Conservation (phyloP, 2,329 filamentous ascomycete genomes). For the Penicillium sp. region DNA sequence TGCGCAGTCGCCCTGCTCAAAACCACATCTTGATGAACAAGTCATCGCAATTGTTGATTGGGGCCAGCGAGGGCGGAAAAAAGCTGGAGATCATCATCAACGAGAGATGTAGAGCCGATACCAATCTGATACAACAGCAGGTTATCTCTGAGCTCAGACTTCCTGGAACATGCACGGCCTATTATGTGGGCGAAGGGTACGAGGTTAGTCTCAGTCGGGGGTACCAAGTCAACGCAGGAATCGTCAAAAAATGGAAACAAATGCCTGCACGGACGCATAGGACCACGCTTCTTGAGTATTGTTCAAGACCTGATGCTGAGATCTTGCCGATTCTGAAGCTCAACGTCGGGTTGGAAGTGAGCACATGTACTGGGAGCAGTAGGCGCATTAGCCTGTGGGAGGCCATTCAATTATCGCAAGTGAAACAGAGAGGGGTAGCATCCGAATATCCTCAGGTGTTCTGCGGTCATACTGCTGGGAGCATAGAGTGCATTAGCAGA, state of each 20-base stretch:
- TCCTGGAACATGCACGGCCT: background rate
- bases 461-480: background rate
- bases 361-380: background rate
- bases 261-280: background rate
- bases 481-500: background rate
- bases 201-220: background rate
- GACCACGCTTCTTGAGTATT: background rate
- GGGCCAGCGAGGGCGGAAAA: background rate
- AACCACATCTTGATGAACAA: background rate
- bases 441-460: background rate
- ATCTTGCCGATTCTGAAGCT: background rate
- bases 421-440: background rate
- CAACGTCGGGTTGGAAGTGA: background rate
- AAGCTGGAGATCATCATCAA: background rate
- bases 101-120: background rate
- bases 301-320: background rate
- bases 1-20: background rate
- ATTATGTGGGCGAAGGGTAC: background rate
- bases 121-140: background rate
- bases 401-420: background rate
- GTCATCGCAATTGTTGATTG: background rate
- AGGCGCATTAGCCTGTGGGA: background rate
- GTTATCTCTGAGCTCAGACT: background rate
- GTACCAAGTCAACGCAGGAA: background rate
- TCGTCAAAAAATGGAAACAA: background rate